Conservation (phyloP, 805 yeast species). For the Candida sphagnicola region DNA sequence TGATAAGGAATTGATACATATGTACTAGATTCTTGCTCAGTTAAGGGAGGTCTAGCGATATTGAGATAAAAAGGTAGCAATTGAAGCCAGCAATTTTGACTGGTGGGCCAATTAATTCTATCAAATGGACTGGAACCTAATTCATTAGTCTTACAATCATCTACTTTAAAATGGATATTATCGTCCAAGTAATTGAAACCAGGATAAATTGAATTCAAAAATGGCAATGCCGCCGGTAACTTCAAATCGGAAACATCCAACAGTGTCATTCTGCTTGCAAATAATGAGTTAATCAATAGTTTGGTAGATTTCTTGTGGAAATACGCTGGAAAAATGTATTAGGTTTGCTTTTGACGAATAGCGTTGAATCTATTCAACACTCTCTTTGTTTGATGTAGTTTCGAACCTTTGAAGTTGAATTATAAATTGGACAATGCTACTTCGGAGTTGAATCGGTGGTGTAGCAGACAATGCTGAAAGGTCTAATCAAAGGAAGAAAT, state of each 20-base stretch:
- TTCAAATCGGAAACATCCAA: conserved; percentile 13
- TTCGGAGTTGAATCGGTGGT: too few relatives aligned
- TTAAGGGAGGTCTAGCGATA: conserved; percentile 34
- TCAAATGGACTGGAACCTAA: conserved; percentile 4
- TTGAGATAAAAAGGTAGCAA: conserved; percentile 27
- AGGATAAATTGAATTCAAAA: conserved; percentile 35
- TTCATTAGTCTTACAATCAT: conserved; percentile 8
- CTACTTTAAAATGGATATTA: conserved; percentile 29
- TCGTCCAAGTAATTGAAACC: conserved; percentile 28
- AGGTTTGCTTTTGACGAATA: too few relatives aligned
- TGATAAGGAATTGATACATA: conserved; percentile 52
- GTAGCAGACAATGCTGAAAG: too few relatives aligned
- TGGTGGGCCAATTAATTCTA: conserved; percentile 23
- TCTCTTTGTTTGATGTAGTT: too few relatives aligned
- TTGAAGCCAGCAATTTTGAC: conserved; percentile 11
- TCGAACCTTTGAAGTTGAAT: too few relatives aligned
- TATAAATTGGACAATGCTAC: too few relatives aligned
- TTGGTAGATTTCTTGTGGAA: too few relatives aligned
- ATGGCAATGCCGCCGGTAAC: conserved; percentile 25
- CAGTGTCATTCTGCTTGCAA: too few relatives aligned
- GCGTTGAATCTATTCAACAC: too few relatives aligned
- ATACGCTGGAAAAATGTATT: too few relatives aligned
- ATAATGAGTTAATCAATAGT: too few relatives aligned
- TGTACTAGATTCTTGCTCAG: conserved; percentile 41
- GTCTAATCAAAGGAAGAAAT: too few relatives aligned